Base-by-base conservation (phyloP, 2,329 filamentous ascomycete species). In the Venturia pyrina region DNA sequence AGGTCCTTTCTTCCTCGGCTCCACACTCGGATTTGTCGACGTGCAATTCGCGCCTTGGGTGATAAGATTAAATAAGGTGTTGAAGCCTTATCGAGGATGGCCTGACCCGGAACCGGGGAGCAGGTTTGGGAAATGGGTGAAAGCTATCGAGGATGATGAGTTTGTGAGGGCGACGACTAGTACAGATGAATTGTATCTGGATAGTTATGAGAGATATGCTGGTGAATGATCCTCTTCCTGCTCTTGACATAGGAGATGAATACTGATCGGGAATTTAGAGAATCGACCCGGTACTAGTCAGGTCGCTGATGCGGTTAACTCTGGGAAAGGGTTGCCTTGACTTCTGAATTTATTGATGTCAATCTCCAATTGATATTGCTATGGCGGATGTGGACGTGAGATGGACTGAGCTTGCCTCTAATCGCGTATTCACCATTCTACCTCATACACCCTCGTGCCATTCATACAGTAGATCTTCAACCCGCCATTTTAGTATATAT, bases 31-130 rank as follows among this genome's bases (percentile, higher is more conserved):
- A 0, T 87, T 91, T 65, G 89, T 93, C 0, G 89, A 93, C 69
- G 81, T 91, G 19, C 87, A 91, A 71, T 82, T 91, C 59, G 89
- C 89, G 1, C 90, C 90, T 0, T 93, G 90, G 82, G 82, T 90
- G 17, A 73, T 92, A 21, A 82, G 90, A 1, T 77, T 93, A 67
- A 80, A 83, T n/a, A 83, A 85, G 1, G 84, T 91, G 21, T 77
- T 90, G 43, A 81, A 83, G 62, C 84, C 85, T 19, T 87, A 88
- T 69, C 79, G 87, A 24, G 84, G 83, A 28, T 91, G 88, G 87
- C 82, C 84, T 0, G 83, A 86, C 32, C 83, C 87, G 0, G 82
- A 86, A 68, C 80, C 82, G 1, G 86, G 84, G 1, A 85, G 81
- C 67, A 80, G 89, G 7, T 91, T 87, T 87, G 83, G 82, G 37